Percentiles rank a stretch among this genome's conserved stretches.
Conservation (phyloP, 1,284 basidiomycete genomes). For the Trametes pubescens region DNA sequence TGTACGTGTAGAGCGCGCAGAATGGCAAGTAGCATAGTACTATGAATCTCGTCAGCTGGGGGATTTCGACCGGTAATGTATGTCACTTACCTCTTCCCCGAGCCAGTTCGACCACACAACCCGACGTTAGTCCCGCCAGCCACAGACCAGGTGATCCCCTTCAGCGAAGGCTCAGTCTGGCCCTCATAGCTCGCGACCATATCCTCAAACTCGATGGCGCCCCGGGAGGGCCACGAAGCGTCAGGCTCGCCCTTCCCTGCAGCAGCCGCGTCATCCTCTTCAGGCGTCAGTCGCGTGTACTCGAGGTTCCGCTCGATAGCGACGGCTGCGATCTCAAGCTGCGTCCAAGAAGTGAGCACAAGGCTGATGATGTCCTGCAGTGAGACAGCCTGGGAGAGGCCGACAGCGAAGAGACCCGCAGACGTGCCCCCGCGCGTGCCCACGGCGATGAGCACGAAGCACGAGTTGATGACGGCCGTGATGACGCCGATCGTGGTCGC, state of each 20-base stretch:
- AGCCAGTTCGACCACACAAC: slow-evolving; percentile 9
- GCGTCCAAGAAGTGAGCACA: slow-evolving; percentile 7
- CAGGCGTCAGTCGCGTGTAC: slow-evolving; percentile 9
- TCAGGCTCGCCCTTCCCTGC: not conserved
- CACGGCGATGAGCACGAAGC: slow-evolving; percentile 13
- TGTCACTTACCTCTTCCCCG: slow-evolving; percentile 4
- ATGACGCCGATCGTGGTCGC: slow-evolving; percentile 12
- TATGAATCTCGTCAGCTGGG: not conserved
- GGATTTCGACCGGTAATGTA: not conserved
- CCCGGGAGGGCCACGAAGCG: slow-evolving; percentile 4
- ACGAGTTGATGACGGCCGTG: slow-evolving; percentile 11
- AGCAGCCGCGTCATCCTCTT: not conserved
- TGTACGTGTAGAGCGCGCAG: slow-evolving; percentile 6
- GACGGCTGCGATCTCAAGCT: slow-evolving; percentile 15
- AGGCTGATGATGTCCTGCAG: slow-evolving; percentile 17
- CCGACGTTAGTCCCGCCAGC: slow-evolving; percentile 3
- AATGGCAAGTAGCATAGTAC: slow-evolving; percentile 10
- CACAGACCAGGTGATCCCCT: slow-evolving; percentile 6
- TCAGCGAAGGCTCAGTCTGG: slow-evolving; percentile 9
- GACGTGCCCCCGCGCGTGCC: slow-evolving; percentile 1
- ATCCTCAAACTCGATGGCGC: slow-evolving; percentile 7
- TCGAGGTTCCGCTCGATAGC: slow-evolving; percentile 15
- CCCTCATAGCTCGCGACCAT: slow-evolving; percentile 4
- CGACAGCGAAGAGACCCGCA: slow-evolving; percentile 13
- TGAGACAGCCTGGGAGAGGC: slow-evolving; percentile 10